phyloP scores from a whole-genome alignment of 257 asterid species.

The Cinchona pubescens region DNA sequence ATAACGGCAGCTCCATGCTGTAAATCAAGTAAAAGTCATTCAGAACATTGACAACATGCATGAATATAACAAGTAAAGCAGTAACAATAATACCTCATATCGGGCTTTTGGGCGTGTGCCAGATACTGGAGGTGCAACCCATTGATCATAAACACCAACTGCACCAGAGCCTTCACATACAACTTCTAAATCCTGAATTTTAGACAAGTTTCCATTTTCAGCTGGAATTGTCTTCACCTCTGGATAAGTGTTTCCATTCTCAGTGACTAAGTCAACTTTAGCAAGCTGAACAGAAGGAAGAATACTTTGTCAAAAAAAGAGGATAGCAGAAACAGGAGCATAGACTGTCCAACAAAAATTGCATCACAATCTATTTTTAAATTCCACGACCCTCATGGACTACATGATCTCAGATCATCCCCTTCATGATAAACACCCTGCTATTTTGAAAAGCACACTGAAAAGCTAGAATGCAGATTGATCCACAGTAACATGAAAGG shows the following conservation, averaged over 20 bases:
- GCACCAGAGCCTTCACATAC: slow-evolving; percentile 60
- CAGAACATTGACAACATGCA: slow-evolving; percentile 10
- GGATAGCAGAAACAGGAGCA: slow-evolving; percentile 15
- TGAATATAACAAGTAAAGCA: slow-evolving; percentile 11
- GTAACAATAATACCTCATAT: slow-evolving; percentile 57
- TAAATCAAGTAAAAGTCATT: slow-evolving; percentile 22
- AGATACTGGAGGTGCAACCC: slow-evolving; percentile 79
- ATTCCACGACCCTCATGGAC: neutral
- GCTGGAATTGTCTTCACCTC: slow-evolving; percentile 61
- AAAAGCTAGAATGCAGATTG: neutral
- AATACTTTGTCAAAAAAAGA: slow-evolving; percentile 12
- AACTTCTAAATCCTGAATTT: slow-evolving; percentile 77
- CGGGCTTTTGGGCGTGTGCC: slow-evolving; percentile 72
- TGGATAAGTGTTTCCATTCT: slow-evolving; percentile 45
- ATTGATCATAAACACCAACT: slow-evolving; percentile 77
- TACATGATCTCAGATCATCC: neutral
- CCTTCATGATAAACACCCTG: slow-evolving; percentile 1
- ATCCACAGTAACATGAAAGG: neutral
- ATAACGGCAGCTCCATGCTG: slow-evolving; percentile 95
- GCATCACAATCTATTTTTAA: neutral
- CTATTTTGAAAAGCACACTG: neutral
- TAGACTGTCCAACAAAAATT: neutral
- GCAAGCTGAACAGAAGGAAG: slow-evolving; percentile 48
- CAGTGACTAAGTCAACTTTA: slow-evolving; percentile 46
- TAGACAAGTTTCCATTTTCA: slow-evolving; percentile 64